Percentiles rank a stretch among this genome's conserved stretches.
These are phyloP conservation scores for Cupressus sempervirens DNA, from an alignment of 75 land plant species.

Conservation along the genomic window DNA sequence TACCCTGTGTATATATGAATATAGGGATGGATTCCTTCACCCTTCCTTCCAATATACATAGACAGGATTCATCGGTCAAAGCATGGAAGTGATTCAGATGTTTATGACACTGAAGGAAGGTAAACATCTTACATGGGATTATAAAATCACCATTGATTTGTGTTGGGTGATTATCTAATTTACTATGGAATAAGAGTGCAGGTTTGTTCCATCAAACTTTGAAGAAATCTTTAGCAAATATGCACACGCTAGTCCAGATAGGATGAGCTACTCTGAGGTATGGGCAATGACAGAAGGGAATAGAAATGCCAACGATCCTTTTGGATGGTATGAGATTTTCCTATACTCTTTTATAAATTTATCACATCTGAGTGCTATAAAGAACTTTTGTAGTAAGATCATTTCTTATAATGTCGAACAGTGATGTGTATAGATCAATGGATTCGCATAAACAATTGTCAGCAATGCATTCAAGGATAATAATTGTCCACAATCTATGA, in stretches of 20 bases:
- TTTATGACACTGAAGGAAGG: slow-evolving; percentile 80
- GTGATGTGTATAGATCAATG: neutral
- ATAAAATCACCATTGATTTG: too few relatives aligned
- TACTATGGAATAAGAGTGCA: slow-evolving; percentile 13
- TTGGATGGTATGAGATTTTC: slow-evolving; percentile 52
- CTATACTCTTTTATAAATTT: neutral
- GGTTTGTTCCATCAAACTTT: slow-evolving; percentile 60
- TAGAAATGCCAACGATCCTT: slow-evolving; percentile 45
- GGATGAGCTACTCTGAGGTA: slow-evolving; percentile 41
- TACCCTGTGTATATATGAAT: neutral
- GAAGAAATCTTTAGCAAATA: slow-evolving; percentile 77
- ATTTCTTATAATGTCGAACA: neutral
- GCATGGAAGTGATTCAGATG: slow-evolving; percentile 81
- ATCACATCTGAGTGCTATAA: neutral
- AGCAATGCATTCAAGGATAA: too few relatives aligned
- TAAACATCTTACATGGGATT: neutral
- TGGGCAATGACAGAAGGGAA: slow-evolving; percentile 59
- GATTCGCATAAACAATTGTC: neutral
- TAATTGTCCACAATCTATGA: too few relatives aligned
- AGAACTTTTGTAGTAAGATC: neutral
- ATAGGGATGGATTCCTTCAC: slow-evolving; percentile 72
- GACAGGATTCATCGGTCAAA: slow-evolving; percentile 65
- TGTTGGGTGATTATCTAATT: neutral
- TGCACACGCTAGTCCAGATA: slow-evolving; percentile 46
- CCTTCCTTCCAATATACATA: slow-evolving; percentile 57